Base-by-base conservation (phyloP, 1,284 basidiomycete genomes). In the Bjerkandera adusta region DNA sequence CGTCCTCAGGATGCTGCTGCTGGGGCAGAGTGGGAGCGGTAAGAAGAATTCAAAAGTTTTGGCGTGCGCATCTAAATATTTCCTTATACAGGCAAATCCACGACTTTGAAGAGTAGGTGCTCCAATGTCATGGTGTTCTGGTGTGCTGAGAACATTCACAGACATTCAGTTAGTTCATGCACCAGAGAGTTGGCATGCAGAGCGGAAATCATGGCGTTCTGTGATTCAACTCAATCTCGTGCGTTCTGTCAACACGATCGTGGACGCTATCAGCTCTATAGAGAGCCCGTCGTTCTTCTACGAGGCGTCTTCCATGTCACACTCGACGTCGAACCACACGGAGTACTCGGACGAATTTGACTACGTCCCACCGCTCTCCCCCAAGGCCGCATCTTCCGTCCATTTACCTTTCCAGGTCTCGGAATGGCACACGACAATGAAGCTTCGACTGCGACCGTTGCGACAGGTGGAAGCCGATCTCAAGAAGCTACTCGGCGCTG, bases 201-300 rank as follows among this genome's bases (percentile, higher is more conserved):
- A 85, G 53, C 78, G 77, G 36, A 65, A 68, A 0, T 77, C 76
- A 3, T 85, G 82, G 83, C 70, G 79, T 13, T 66, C 78, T 1
- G 79, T 85, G 50, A 77, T 85, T 46, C 81, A 83, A 52, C 75
- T 85, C 57, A 85, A 85, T 62, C 74, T 85, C 55, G 71, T 83
- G 43, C 75, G 77, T 21, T 77, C 78, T 32, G 65, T 83, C 33
- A 73, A 76, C 50, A 66, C 68, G 42, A 81, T 85, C 16, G 25
- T 32, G 4, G 25, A 20, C 11, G 40, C 18, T 2, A 15, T 42
- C 15, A 36, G 27, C 35, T 43, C 49, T 34, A 42, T 40, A n/a
- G 45, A 6, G 36, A 38, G 12, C 20, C 15, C 18, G 11, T 24
- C 10, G 21, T 11, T 3, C 20, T 38, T 13, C 27, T 30, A 5